Conservation (phyloP, 176 grass and related monocot genomes). For the Triticum timopheevii region DNA sequence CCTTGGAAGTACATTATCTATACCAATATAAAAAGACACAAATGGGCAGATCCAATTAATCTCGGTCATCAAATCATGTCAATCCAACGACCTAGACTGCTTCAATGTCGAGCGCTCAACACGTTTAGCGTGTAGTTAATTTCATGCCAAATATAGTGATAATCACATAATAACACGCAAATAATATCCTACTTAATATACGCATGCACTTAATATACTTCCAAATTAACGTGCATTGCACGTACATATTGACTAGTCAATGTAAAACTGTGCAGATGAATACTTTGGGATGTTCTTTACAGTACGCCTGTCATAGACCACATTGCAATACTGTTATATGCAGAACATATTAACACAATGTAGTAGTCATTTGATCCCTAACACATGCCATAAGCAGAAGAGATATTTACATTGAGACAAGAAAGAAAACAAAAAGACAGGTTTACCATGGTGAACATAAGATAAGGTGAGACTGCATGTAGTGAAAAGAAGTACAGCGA, state of each 20-base stretch:
- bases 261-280: constrained; percentile 73
- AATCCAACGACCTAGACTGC: no score
- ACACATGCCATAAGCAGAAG: not conserved
- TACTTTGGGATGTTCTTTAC: constrained; percentile 85
- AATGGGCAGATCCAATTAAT: no score
- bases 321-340: constrained; percentile 9
- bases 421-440: not conserved
- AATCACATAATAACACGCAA: no score
- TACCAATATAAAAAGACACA: no score
- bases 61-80: no score
- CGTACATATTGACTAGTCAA: constrained; percentile 1
- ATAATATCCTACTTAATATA: no score
- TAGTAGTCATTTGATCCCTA: not conserved
- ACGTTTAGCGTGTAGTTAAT: no score
- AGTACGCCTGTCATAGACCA: constrained; percentile 44
- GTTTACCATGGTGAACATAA: not conserved
- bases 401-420: not conserved
- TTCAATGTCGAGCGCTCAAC: no score
- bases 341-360: not conserved
- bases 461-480: not conserved
- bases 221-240: no score
- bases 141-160: no score
- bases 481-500: no score
- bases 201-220: no score
- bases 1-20: constrained; percentile 70